phyloP scores from a whole-genome alignment of 371 early-diverging fungal genomes.

The Blastocladiella emersonii region DNA sequence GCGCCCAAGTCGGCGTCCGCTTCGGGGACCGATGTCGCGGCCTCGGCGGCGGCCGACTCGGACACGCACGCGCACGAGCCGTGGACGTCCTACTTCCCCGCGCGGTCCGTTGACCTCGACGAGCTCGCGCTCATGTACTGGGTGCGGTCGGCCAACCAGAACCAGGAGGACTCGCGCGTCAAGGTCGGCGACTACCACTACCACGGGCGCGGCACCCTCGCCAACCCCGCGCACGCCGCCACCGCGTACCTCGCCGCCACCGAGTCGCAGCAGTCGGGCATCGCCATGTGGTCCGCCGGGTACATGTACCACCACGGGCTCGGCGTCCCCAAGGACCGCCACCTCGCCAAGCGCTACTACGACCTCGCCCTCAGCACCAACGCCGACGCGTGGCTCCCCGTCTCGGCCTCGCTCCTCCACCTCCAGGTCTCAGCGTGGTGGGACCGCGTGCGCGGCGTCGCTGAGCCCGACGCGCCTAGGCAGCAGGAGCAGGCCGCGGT shows the following conservation, averaged over 20 bases:
- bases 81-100: conserved; percentile 10
- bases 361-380: conserved; percentile 60
- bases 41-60: conserved; percentile 2
- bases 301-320: conserved; percentile 95
- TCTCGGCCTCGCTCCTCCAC: conserved; percentile 56
- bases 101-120: conserved; percentile 13
- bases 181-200: conserved; percentile 90
- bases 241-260: conserved; percentile 80
- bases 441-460: neutral
- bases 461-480: no score
- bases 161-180: conserved; percentile 72
- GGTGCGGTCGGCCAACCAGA: conserved; percentile 91
- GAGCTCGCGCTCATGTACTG: conserved; percentile 66
- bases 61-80: conserved; percentile 8
- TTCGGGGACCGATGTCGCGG: neutral
- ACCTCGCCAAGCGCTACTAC: conserved; percentile 84
- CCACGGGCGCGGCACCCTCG: conserved; percentile 63
- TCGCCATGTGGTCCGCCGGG: conserved; percentile 93
- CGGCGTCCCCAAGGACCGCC: conserved; percentile 75
- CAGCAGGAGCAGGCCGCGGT: no score
- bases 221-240: conserved; percentile 60
- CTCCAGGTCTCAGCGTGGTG: conserved; percentile 43
- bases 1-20: neutral
- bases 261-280: conserved; percentile 52
- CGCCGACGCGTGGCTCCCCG: conserved; percentile 66